Evolutionary conservation across 768 basidiomycete species (phyloP).

Genomic region (Arthromyces matolae): DNA sequence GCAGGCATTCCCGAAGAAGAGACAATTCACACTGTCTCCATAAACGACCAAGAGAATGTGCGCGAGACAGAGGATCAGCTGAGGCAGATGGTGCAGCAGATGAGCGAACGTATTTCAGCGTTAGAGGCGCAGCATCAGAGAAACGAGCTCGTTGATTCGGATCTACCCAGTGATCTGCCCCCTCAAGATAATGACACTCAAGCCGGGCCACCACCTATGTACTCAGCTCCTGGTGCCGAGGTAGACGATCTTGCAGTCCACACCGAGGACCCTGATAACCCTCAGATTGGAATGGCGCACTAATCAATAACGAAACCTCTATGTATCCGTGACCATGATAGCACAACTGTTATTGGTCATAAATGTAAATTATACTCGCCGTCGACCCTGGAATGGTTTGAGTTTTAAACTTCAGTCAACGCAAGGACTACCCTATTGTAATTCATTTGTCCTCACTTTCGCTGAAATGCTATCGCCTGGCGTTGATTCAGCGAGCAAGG

Average conservation of each 20-base stretch:
- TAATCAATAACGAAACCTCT: too few relatives aligned
- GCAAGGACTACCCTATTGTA: too few relatives aligned
- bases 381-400: too few relatives aligned
- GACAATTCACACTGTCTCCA: not conserved
- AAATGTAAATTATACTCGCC: too few relatives aligned
- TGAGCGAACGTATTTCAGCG: not conserved
- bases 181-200: not conserved
- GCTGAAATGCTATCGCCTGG: too few relatives aligned
- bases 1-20: not conserved
- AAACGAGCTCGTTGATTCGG: too few relatives aligned
- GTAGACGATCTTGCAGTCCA: not conserved
- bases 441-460: too few relatives aligned
- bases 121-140: not conserved
- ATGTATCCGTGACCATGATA: too few relatives aligned
- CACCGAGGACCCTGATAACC: not conserved
- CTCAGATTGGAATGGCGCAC: not conserved
- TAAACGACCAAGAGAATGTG: too few relatives aligned
- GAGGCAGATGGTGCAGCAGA: not conserved
- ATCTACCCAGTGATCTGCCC: not conserved
- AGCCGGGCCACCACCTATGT: not conserved
- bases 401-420: too few relatives aligned
- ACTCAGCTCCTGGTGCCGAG: not conserved
- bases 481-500: too few relatives aligned
- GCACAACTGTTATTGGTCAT: too few relatives aligned
- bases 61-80: not conserved